Base-by-base conservation (phyloP, 768 basidiomycete genomes). In the Auricularia cornea region DNA sequence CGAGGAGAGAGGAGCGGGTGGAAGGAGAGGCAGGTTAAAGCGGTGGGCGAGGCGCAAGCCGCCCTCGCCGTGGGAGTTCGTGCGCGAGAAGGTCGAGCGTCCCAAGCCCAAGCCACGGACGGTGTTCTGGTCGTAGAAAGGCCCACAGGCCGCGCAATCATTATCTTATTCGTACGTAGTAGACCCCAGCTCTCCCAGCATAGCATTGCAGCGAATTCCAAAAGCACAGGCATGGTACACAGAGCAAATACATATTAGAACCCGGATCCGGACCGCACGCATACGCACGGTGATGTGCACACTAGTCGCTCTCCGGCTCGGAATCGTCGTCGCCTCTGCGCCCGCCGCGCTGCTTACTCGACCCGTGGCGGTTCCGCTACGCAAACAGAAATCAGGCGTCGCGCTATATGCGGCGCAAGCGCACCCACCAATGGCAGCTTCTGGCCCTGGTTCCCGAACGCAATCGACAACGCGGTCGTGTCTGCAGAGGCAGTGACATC, bases 381-480 rank as follows among this genome's bases (percentile, higher is more conserved):
- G 63, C 20, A 48, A 38, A 28, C 66, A 48, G 60, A 62, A 41
- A 44, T 67, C 62, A 72, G 67, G 48, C 62, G 63, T 38, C 64
- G 61, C 70, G 54, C 63, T 68, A 70, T 62, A 63, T 63, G 28
- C 48, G 51, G 11, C 30, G 68, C 68, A 70, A 70, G 64, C 68
- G 71, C 38, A 73, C 85, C 72, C 73, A 92, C 91, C 81, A 92
- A 73, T 59, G 91, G 92, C 63, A 94, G 79, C 74, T 93, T 92
- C 78, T 93, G 90, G 32, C 91, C 91, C 80, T 94, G 91, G 72
- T 89, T 92, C 52, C 89, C 90, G 70, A 94, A 86, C 28, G 91
- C 90, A 64, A 92, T 92, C 57, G 91, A 94, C 40, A 94, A 81
- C 11, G 91, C 87, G 52, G 92, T 94, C n/a, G 91, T 92, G 74